Evolutionary conservation across 768 basidiomycete genomes (phyloP).

Genomic region (Podaxis rugospora): DNA sequence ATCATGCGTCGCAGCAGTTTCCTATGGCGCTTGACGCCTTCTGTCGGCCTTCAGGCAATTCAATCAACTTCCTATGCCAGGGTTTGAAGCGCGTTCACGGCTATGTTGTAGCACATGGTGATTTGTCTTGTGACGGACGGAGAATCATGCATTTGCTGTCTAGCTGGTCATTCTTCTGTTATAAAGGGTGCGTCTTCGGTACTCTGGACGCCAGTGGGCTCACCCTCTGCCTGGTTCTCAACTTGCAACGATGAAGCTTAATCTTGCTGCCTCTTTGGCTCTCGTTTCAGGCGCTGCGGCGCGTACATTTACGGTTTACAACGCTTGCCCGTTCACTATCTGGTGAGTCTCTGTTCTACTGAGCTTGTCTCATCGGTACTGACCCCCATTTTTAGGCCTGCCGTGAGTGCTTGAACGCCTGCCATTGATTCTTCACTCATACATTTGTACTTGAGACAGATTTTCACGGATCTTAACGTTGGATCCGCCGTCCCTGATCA

Average conservation of each 20-base stretch:
- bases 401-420: constrained; percentile 18
- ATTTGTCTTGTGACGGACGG: too few species aligned
- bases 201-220: not conserved
- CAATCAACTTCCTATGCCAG: not conserved
- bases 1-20: not conserved
- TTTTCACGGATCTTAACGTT: constrained; percentile 55
- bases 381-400: constrained; percentile 25
- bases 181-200: not conserved
- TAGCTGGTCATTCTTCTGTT: not conserved
- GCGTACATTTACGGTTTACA: constrained; percentile 35
- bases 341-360: constrained; percentile 35
- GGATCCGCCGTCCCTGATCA: constrained; percentile 33
- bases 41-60: not conserved
- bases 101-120: not conserved
- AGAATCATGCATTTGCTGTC: too few species aligned
- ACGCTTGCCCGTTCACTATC: constrained; percentile 61
- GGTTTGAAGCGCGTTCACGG: constrained; percentile 6
- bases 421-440: not conserved
- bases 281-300: constrained; percentile 10
- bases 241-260: constrained; percentile 9
- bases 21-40: not conserved
- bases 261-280: constrained; percentile 4
- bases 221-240: not conserved
- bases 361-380: not conserved
- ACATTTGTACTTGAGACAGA: constrained; percentile 29